These are phyloP conservation scores for Kazachstania africana DNA, from an alignment of 805 yeast genomes.

Conservation along the genomic window DNA sequence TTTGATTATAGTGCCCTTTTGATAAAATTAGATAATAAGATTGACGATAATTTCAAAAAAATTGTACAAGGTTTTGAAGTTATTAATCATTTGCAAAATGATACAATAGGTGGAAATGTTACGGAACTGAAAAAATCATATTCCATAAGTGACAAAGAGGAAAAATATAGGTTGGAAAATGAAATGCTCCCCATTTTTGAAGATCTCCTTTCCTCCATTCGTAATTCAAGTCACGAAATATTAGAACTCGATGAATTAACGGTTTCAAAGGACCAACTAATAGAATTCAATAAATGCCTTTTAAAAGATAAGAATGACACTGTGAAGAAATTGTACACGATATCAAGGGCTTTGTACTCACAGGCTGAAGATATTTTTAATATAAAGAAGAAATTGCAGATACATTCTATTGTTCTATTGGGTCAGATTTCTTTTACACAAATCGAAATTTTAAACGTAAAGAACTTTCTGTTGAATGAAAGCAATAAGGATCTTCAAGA, in stretches of 20 bases:
- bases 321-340: conserved; percentile 13
- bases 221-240: conserved; percentile 8
- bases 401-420: conserved; percentile 17
- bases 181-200: conserved; percentile 18
- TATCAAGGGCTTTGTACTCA: conserved; percentile 18
- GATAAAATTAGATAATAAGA: conserved; percentile 4
- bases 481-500: conserved; percentile 21
- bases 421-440: conserved; percentile 30
- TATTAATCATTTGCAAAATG: conserved; percentile 5
- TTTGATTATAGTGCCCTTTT: conserved; percentile 2
- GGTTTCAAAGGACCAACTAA: not conserved
- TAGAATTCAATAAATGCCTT: too few relatives aligned
- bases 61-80: conserved; percentile 7
- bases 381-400: conserved; percentile 27
- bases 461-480: conserved; percentile 22
- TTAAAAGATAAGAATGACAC: conserved; percentile 7
- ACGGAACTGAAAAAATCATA: conserved; percentile 4
- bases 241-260: conserved; percentile 10
- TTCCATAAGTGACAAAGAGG: conserved; percentile 5
- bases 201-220: conserved; percentile 12
- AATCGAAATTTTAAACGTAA: conserved; percentile 26
- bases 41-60: conserved; percentile 6
- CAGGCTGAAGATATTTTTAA: conserved; percentile 15
- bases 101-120: conserved; percentile 6
- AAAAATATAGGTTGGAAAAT: conserved; percentile 16